Evolutionary conservation across 208 protist species (phyloP), one percentile per base, ranked within the genome.

Genomic region (Phytomonas sp.): DNA sequence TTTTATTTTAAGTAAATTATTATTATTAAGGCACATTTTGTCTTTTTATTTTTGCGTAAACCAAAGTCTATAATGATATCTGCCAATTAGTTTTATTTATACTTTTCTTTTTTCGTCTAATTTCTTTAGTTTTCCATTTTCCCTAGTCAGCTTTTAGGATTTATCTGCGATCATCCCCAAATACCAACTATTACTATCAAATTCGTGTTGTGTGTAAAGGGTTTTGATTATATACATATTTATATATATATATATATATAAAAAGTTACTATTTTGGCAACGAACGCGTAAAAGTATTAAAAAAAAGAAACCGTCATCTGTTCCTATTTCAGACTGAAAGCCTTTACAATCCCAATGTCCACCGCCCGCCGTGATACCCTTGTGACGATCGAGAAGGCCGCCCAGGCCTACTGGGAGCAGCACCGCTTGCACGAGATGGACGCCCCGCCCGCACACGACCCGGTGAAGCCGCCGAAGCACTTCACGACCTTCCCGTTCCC

Each of bases 401-500:
- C 79, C 29, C 90, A 95, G 75, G 70, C 67, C 33, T 67, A 72
- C 4, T 95, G 90, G 90, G 80, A 80, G 63, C 42, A 70, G 4
- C 70, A 85, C 67, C 86, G 87, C 74, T 66, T 91, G 16, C 76
- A 93, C 52, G 79, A 93, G 70, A 64, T 78, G 26, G 80, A 95
- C 52, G 87, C 90, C 36, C 87, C 87, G 10, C 63, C 72, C 37
- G 71, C 74, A 2, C 29, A 29, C 8, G 64, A 64, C 11, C 8
- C 6, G 31, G 56, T 34, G 5, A 69, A 67, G 19, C 82, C 78
- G 23, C 73, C 77, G 31, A 99, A 99, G 87, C 99, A 93, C 84
- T 86, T 99, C 62, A 91, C 96, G 60, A 99, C 98, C 16, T 99
- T 99, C 73, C 99, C 99, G n/a, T 99, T 99, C 76, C 98, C 99